These are phyloP conservation scores for Magnusiomyces paraingens DNA, from an alignment of 1,139 yeast species.

Conservation along the genomic window DNA sequence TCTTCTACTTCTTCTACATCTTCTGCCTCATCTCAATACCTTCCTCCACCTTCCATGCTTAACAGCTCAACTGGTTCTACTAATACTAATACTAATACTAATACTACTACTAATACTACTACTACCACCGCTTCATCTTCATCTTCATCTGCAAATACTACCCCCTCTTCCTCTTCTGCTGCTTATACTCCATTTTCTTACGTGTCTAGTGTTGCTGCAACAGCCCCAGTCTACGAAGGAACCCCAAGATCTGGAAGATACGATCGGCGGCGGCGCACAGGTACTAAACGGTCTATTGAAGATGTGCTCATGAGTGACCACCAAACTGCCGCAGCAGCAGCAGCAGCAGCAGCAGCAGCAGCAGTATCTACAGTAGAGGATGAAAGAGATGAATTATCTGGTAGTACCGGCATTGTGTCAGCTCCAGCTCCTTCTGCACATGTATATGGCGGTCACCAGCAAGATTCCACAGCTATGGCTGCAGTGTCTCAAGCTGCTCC, in stretches of 20 bases:
- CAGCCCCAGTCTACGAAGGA: too few species aligned
- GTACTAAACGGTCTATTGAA: constrained; percentile 28
- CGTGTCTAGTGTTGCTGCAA: too few species aligned
- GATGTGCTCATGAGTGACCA: constrained; percentile 26
- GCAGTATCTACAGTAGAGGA: neutral
- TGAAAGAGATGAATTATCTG: too few species aligned
- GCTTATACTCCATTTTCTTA: too few species aligned
- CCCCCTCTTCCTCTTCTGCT: too few species aligned
- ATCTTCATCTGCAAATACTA: neutral
- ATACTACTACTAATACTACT: neutral
- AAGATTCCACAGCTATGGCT: neutral
- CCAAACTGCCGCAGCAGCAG: constrained; percentile 14
- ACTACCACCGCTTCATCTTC: neutral
- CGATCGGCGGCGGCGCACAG: constrained; percentile 23
- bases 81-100: neutral
- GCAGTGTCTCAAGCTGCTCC: neutral
- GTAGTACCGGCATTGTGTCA: constrained; percentile 27
- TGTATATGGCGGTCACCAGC: constrained; percentile 1
- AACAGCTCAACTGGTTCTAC: neutral
- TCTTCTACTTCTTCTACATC: too few species aligned
- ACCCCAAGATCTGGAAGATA: too few species aligned
- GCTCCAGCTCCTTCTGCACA: constrained; percentile 23
- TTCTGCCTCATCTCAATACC: neutral
- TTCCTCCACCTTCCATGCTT: neutral
- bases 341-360: neutral